Conservation (phyloP, 2,329 filamentous ascomycete species). For the Aspergillus sp. region DNA sequence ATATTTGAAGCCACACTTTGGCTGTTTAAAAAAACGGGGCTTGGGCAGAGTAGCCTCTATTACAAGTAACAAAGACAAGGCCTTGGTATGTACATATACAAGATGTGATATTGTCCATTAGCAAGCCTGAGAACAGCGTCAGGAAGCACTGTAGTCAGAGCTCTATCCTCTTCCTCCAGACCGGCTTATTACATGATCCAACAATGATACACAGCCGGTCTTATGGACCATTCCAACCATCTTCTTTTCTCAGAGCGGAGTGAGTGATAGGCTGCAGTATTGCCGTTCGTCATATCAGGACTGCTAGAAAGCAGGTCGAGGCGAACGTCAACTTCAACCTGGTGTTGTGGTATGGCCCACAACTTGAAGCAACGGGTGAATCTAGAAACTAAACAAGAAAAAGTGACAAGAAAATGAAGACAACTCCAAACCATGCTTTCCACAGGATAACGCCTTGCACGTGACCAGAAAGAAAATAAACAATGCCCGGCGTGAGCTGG, state of each 20-base stretch:
- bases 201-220: constrained; percentile 3
- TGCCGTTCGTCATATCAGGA: not conserved
- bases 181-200: constrained; percentile 4
- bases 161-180: not conserved
- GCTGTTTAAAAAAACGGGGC: not conserved
- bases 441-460: constrained; percentile 35
- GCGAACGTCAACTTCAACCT: not conserved
- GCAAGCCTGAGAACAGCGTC: not conserved
- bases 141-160: not conserved
- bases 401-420: constrained; percentile 10
- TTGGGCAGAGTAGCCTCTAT: constrained; percentile 5
- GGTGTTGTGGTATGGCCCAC: not conserved
- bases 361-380: not conserved
- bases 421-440: constrained; percentile 40
- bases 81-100: constrained; percentile 14
- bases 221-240: not conserved
- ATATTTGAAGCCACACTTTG: too few species aligned
- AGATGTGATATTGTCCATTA: not conserved
- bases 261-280: constrained; percentile 10
- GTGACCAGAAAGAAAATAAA: constrained; percentile 27
- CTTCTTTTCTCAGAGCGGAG: constrained; percentile 21
- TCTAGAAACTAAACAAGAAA: constrained; percentile 8
- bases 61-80: not conserved
- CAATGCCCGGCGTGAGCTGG: constrained; percentile 15
- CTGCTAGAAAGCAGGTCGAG: not conserved